Base-by-base conservation (phyloP, 73 alveolate genomes). In the Paramecium bursaria region DNA sequence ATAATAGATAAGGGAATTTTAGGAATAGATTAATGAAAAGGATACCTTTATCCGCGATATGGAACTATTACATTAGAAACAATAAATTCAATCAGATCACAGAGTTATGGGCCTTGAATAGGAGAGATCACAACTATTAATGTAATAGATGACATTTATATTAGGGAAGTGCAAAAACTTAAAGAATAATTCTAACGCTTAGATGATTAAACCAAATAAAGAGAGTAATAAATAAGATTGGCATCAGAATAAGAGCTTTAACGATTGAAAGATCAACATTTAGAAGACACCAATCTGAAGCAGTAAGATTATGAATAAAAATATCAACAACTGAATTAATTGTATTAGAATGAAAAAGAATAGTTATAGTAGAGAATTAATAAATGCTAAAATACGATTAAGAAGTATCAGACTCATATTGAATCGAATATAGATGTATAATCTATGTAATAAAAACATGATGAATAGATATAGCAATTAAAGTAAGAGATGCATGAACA, bases 271-370 rank as follows among this genome's bases (percentile, higher is more conserved):
- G 82, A 67, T 15, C 22, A 31, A 11, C 33, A 15, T 15, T 67
- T 67, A 39, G 21, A 67, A 21, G 82, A 67, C 35, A 35, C 44
- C 42, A 15, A 67, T 39, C 26, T 15, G 21, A 67, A 67, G 44
- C 4, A 67, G 44, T 67, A 44, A 42, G 82, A 67, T 67, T 67
- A 67, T 67, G 82, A 67, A 25, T 9, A 14, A 21, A n/a, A 47
- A 35, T 67, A 67, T 67, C 11, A 67, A 42, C 44, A 67, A 67
- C 27, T 67, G 10, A 35, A 53, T 17, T 42, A 67, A 35, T 42
- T 67, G 19, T 67, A 67, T 42, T 53, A 67, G 44, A 67, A 67
- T 39, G 82, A 67, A 42, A 67, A 67, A 67, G 82, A 67, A 2
- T 10, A 31, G 44, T 42, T 67, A 35, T 23, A 67, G 44, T 67